Percentiles rank a stretch among this genome's conserved stretches.
phyloP scores from a whole-genome alignment of 176 grass and related monocot species.

The Oryza brachyantha region DNA sequence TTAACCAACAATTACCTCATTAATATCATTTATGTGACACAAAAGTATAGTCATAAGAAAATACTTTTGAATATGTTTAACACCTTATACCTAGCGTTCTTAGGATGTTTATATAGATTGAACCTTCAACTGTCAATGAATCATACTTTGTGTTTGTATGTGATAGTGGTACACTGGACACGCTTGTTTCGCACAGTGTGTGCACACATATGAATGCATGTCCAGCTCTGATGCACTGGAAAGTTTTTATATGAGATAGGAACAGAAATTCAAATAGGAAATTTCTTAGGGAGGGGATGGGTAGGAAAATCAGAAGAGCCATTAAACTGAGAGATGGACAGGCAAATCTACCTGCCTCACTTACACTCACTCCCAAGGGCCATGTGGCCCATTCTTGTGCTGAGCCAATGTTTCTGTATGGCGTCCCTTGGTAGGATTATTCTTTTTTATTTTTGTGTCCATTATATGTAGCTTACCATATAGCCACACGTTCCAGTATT shows the following conservation, averaged over 20 bases:
- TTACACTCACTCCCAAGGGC: not conserved
- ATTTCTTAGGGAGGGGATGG: not conserved
- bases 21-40: too few species aligned
- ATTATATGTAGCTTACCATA: not conserved
- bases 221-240: not conserved
- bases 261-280: not conserved
- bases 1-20: too few species aligned
- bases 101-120: not conserved
- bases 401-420: not conserved
- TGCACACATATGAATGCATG: not conserved
- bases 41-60: too few species aligned
- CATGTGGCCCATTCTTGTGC: not conserved
- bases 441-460: not conserved
- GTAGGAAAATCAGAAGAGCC: not conserved
- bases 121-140: not conserved
- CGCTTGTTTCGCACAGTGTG: not conserved
- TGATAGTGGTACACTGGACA: not conserved
- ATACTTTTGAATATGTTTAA: too few species aligned
- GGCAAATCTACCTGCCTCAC: not conserved
- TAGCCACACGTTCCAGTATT: not conserved
- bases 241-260: too few species aligned
- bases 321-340: slow-evolving; percentile 8
- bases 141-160: not conserved
- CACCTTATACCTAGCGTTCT: slow-evolving; percentile 11
- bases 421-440: not conserved